These are phyloP conservation scores for Climacium dendroides DNA, from an alignment of 225 moss, liverwort and hornwort species.

Conservation along the genomic window DNA sequence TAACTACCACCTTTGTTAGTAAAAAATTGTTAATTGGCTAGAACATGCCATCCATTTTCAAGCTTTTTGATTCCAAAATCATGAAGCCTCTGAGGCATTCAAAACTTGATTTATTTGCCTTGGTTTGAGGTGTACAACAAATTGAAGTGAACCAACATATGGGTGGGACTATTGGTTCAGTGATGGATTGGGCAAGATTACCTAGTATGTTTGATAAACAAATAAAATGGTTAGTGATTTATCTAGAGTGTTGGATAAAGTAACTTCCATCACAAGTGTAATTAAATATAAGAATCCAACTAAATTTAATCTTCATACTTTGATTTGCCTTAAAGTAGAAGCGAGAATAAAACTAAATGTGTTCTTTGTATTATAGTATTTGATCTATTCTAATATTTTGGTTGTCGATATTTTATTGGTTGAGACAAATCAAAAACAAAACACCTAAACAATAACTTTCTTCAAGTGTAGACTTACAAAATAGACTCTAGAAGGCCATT, in stretches of 20 bases:
- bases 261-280: background rate
- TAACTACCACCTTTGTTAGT: background rate
- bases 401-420: background rate
- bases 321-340: background rate
- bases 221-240: too few relatives aligned
- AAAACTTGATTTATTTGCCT: background rate
- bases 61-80: background rate
- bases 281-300: background rate
- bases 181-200: background rate
- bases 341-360: too few relatives aligned
- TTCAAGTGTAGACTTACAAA: too few relatives aligned
- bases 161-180: background rate
- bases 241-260: background rate
- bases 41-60: accelerated
- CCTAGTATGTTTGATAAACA: background rate
- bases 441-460: background rate
- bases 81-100: background rate
- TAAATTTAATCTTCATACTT: background rate
- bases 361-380: background rate
- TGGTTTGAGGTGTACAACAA: background rate
- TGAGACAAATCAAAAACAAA: background rate
- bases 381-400: background rate
- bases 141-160: background rate
- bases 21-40: too few relatives aligned
- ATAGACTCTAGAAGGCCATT: background rate